Conservation (phyloP, 345 rosid species). For the Rhodamnia rubescens region DNA sequence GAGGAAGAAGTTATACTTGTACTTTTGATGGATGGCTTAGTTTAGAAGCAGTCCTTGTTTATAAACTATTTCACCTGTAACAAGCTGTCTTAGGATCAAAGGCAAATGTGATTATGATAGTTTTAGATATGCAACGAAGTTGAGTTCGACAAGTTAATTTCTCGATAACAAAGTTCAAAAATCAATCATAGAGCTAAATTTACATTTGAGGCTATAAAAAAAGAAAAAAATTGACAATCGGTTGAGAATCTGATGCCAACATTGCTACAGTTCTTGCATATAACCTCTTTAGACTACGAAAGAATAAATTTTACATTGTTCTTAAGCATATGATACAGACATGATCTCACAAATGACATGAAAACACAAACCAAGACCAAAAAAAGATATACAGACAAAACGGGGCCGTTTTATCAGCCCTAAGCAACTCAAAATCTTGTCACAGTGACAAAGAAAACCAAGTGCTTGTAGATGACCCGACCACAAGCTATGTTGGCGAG, state of each 20-base stretch:
- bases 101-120: no score
- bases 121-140: no score
- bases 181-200: no score
- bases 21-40: no score
- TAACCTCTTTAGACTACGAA: neutral
- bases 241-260: neutral
- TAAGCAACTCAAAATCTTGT: neutral
- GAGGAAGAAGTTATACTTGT: no score
- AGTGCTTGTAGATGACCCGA: neutral
- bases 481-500: neutral
- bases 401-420: neutral
- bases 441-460: neutral
- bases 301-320: neutral
- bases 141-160: no score
- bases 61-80: no score
- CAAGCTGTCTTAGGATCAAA: no score
- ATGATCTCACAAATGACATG: neutral
- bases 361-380: neutral
- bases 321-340: neutral
- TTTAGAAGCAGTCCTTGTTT: no score
- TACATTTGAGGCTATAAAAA: no score
- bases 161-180: no score
- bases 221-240: no score
- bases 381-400: neutral
- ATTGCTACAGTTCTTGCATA: neutral